Evolutionary conservation across 495 filamentous ascomycete genomes (phyloP).

Genomic region (Aspergillus bridgeri): DNA sequence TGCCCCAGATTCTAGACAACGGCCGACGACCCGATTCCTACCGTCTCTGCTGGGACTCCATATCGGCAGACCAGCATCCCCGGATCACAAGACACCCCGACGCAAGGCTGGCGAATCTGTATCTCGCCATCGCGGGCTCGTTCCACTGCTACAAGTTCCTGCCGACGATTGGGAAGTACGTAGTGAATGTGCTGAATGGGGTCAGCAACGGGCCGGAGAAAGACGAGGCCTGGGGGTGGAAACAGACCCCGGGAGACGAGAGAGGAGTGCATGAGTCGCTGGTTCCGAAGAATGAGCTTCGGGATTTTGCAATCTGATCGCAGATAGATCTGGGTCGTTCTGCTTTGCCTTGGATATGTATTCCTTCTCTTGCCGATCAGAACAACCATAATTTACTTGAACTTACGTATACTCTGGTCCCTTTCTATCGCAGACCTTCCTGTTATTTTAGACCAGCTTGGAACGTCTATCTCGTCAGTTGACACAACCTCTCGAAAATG

Average conservation of each 20-base stretch:
- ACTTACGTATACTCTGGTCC: too few species aligned
- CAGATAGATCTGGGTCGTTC: too few species aligned
- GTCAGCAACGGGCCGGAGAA: slow-evolving; percentile 27
- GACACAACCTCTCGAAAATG: too few species aligned
- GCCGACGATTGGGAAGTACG: slow-evolving; percentile 54
- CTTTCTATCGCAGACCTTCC: too few species aligned
- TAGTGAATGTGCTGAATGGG: slow-evolving; percentile 45
- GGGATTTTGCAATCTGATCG: slow-evolving; percentile 7
- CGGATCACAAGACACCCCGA: slow-evolving; percentile 47
- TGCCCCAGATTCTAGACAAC: slow-evolving; percentile 21
- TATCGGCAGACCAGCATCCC: slow-evolving; percentile 46
- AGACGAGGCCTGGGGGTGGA: slow-evolving; percentile 33
- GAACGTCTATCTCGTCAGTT: too few species aligned
- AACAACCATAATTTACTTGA: too few species aligned
- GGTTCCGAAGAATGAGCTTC: slow-evolving; percentile 12
- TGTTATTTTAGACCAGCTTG: too few species aligned
- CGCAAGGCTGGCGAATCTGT: slow-evolving; percentile 34
- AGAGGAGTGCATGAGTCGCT: slow-evolving; percentile 12
- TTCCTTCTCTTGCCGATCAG: too few species aligned
- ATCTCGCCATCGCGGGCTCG: slow-evolving; percentile 45
- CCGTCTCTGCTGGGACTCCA: slow-evolving; percentile 32
- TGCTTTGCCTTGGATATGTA: too few species aligned
- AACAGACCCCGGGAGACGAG: slow-evolving; percentile 3
- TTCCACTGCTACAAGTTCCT: slow-evolving; percentile 58
- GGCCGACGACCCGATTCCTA: slow-evolving; percentile 22